phyloP scores from a whole-genome alignment of 176 grass and related monocot species.

The Bothriochloa decipiens region DNA sequence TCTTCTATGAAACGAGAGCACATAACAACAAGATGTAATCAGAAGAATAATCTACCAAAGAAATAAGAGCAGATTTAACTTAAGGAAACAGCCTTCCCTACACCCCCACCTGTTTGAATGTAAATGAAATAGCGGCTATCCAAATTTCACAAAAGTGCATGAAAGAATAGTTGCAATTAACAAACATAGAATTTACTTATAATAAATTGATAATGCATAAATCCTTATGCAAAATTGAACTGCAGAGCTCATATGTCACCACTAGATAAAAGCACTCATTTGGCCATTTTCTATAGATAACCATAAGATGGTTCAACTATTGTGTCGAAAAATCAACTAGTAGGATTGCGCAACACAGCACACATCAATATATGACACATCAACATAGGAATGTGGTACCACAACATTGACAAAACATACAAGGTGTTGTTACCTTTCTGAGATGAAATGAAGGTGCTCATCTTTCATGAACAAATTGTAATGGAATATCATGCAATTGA shows the following conservation, averaged over 20 bases:
- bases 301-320: conserved; percentile 11
- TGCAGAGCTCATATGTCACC: background rate
- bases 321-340: background rate
- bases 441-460: conserved; percentile 86
- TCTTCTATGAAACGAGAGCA: conserved; percentile 23
- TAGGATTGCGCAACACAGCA: background rate
- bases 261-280: background rate
- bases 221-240: conserved; percentile 11
- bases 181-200: background rate
- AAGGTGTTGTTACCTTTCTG: conserved; percentile 71
- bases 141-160: conserved; percentile 18
- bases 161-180: background rate
- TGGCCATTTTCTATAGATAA: background rate
- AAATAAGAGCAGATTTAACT: conserved; percentile 13
- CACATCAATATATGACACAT: background rate
- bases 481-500: conserved; percentile 90
- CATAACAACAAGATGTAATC: conserved; percentile 18
- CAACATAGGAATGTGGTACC: conserved; percentile 8
- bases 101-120: background rate
- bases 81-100: conserved; percentile 11
- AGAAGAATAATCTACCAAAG: conserved; percentile 9
- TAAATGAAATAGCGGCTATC: conserved; percentile 10
- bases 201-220: background rate
- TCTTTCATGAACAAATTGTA: conserved; percentile 98
- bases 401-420: background rate